These are phyloP conservation scores for Podospora bellae-mahoneyi DNA, from an alignment of 495 filamentous ascomycete species.

Conservation along the genomic window DNA sequence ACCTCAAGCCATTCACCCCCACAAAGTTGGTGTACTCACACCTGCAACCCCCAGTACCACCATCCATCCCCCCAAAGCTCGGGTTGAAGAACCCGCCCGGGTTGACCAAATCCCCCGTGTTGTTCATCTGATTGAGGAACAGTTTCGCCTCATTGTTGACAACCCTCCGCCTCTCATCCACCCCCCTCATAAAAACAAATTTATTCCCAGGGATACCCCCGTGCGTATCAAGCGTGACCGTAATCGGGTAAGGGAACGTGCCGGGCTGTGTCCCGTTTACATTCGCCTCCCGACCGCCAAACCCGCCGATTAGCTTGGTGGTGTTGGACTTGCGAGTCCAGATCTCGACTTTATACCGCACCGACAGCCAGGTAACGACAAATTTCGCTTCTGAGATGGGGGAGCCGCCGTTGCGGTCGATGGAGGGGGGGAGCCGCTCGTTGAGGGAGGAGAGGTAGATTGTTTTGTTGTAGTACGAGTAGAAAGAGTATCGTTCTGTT, in stretches of 20 bases:
- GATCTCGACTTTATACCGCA: constrained; percentile 83
- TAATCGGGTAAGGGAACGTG: constrained; percentile 82
- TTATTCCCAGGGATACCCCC: constrained; percentile 63
- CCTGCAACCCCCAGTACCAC: constrained; percentile 67
- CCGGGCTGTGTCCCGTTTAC: constrained; percentile 51
- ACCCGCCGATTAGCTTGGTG: constrained; percentile 39
- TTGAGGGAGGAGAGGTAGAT: constrained; percentile 67
- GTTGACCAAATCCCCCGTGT: constrained; percentile 61
- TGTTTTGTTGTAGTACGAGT: constrained; percentile 84
- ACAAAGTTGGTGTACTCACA: constrained; percentile 73
- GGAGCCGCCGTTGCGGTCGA: constrained; percentile 65
- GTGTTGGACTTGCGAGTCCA: constrained; percentile 66
- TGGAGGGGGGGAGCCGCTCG: constrained; percentile 34
- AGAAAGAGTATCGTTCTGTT: constrained; percentile 91
- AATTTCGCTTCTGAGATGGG: constrained; percentile 56
- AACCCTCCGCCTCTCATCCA: constrained; percentile 54
- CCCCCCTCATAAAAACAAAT: constrained; percentile 65
- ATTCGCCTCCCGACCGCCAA: constrained; percentile 17
- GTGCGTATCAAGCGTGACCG: constrained; percentile 75
- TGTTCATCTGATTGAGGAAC: constrained; percentile 55
- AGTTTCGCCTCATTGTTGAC: constrained; percentile 51
- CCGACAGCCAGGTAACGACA: constrained; percentile 76
- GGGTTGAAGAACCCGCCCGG: constrained; percentile 41
- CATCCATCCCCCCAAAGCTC: constrained; percentile 59
- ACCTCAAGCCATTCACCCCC: constrained; percentile 18